Evolutionary conservation across 1,139 yeast species (phyloP), one percentile per base, ranked within the genome.

Genomic region (Sugiyamaella xylanicola): DNA sequence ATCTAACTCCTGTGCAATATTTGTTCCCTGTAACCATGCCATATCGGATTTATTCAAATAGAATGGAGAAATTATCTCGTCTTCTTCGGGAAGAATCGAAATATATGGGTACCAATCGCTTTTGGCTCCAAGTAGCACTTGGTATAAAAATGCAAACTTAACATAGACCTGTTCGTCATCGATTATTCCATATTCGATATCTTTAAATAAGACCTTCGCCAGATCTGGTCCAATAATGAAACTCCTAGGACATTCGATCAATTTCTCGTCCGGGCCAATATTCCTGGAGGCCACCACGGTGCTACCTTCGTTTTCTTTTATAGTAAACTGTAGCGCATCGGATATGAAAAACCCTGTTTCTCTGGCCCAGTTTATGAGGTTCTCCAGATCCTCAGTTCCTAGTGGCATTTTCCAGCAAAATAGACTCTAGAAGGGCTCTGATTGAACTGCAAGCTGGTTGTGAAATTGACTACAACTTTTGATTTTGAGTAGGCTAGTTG

Each of bases 11-110:
- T 72, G 66, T 22, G 62, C 66, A 3, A 82, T 67, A 65, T 85
- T 87, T 0, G 95, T 85, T 0, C 92, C 95, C 47, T 77, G 74
- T 7, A 90, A 69, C 53, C 77, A 69, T 1, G 71, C 68, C 58
- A 80, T 74, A 7, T 58, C 56, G 4, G 72, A 72, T 0, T 77
- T 69, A 15, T 72, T 70, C 89, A 92, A 89, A 56, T 81, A 81
- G 54, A 82, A 79, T 1, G 96, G 95, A 4, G 85, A 77, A 37
- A 77, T 77, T 25, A 82, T 76, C 13, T 75, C 72, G 2, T 65
- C 64, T 3, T 80, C 73, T 1, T 67, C 59, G 0, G 96, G 96
- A 22, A 90, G 75, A n/a, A 79, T 68, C 25, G 75, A 69, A 35
- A 89, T 66, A 65, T 88, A 91, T 0, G 85, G 81, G 4, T 47